Evolutionary conservation across 1,284 basidiomycete species (phyloP), one percentile per base, ranked within the genome.

Genomic region (Vanrija sp.): DNA sequence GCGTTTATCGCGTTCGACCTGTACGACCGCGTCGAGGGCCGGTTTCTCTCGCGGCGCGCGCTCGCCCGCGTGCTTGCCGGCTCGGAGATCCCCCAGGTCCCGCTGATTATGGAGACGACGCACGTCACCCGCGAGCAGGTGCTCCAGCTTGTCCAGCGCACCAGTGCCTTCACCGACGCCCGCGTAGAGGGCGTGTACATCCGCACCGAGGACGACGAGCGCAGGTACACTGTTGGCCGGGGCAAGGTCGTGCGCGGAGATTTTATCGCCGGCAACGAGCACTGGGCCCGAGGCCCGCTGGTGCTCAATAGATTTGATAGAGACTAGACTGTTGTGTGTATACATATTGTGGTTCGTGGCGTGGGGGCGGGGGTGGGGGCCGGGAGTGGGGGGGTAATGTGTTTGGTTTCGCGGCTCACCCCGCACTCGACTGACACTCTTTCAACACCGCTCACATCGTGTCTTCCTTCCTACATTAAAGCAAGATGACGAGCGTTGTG

Each of bases 191-290:
- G 84, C 0, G 74, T 85, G 5, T 85, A 85, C 67, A 73, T 85
- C 50, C 84, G 84, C 68, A 69, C 80, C 0, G 84, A 86, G 66
- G 73, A 58, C 43, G 43, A 61, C 42, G 69, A 69, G 16, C 72
- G 76, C 2, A 63, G 16, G 14, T 16, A 51, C 38, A 82, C 83
- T 0, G 60, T 80, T 5, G 68, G 71, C 21, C 74, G 83, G 51
- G 80, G 80, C 6, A 85, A 85, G 69, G 79, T 84, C 5, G 84
- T 86, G n/a, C 72, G 83, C 18, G 75, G 78, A 6, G 83, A 85
- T 67, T 85, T 85, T 60, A 84, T 85, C 61, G 76, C 82, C 48
- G 83, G 84, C 3, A 84, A 85, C 64, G 82, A 84, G 59, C 84
- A 85, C 62, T 85, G 85, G 84, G 78, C 78, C 5, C 79, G 74